phyloP scores from a whole-genome alignment of 2,329 filamentous ascomycete genomes.

The Fusarium lyarnte region DNA sequence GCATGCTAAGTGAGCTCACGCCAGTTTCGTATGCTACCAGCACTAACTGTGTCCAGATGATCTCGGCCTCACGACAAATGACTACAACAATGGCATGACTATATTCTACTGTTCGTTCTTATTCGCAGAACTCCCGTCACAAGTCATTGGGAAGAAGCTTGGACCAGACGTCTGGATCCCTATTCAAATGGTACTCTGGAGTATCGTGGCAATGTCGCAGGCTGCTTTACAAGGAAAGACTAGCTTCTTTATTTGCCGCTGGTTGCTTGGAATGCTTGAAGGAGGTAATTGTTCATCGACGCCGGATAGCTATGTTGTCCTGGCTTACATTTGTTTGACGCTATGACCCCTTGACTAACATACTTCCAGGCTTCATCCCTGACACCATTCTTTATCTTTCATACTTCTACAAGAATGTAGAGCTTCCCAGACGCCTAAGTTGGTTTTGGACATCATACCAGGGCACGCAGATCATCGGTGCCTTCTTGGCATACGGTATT shows the following conservation, averaged over 20 bases:
- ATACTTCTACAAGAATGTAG: background rate
- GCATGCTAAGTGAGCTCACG: background rate
- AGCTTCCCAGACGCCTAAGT: background rate
- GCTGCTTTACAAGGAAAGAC: background rate
- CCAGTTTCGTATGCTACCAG: background rate
- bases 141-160: background rate
- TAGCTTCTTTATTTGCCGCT: background rate
- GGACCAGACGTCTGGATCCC: background rate
- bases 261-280: background rate
- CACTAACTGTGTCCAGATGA: background rate
- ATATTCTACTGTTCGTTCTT: background rate
- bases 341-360: background rate
- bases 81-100: background rate
- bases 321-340: background rate
- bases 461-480: background rate
- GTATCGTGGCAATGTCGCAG: background rate
- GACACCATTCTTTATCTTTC: background rate
- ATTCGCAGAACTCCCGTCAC: background rate
- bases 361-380: background rate
- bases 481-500: background rate
- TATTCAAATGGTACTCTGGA: background rate
- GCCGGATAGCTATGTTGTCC: background rate
- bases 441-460: background rate
- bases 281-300: background rate
- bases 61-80: background rate